These are phyloP conservation scores for Hemisphaericaspora xylofermentans DNA, from an alignment of 1,139 yeast genomes.

Conservation along the genomic window DNA sequence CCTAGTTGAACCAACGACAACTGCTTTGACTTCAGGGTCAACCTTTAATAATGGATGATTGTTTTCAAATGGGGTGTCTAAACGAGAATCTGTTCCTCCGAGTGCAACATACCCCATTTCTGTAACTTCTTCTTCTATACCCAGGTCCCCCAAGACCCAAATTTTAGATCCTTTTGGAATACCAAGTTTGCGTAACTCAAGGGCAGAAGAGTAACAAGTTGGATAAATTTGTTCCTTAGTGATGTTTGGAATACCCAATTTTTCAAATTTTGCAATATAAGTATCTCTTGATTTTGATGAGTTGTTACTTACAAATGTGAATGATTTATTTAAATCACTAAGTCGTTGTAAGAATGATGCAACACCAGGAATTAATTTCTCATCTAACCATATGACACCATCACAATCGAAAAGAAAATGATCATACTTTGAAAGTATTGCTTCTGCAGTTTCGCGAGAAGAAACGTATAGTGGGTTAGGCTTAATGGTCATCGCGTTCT, in stretches of 20 bases:
- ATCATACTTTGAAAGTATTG: conserved; percentile 65
- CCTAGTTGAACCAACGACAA: conserved; percentile 43
- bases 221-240: conserved; percentile 34
- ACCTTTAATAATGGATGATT: conserved; percentile 32
- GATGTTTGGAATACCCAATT: conserved; percentile 32
- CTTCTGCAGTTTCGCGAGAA: conserved; percentile 45
- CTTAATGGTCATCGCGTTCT: conserved; percentile 11
- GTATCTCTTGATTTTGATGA: conserved; percentile 36
- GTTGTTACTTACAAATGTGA: conserved; percentile 42
- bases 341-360: conserved; percentile 51
- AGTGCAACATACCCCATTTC: conserved; percentile 66
- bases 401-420: conserved; percentile 92
- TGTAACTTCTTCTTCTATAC: conserved; percentile 71
- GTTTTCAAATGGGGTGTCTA: conserved; percentile 39
- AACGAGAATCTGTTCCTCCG: conserved; percentile 66
- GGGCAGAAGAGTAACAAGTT: conserved; percentile 40
- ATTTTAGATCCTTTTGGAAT: conserved; percentile 50
- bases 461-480: conserved; percentile 26
- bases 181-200: conserved; percentile 23
- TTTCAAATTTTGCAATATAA: conserved; percentile 32
- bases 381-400: conserved; percentile 90
- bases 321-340: conserved; percentile 25
- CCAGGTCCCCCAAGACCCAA: conserved; percentile 83
- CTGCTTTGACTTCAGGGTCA: conserved; percentile 41
- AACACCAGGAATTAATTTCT: conserved; percentile 68